A percentile compares a stretch with the other conserved stretches of the same genome.
These are phyloP conservation scores for Fusarium pseudograminearum DNA, from an alignment of 2,329 filamentous ascomycete species.

Conservation along the genomic window DNA sequence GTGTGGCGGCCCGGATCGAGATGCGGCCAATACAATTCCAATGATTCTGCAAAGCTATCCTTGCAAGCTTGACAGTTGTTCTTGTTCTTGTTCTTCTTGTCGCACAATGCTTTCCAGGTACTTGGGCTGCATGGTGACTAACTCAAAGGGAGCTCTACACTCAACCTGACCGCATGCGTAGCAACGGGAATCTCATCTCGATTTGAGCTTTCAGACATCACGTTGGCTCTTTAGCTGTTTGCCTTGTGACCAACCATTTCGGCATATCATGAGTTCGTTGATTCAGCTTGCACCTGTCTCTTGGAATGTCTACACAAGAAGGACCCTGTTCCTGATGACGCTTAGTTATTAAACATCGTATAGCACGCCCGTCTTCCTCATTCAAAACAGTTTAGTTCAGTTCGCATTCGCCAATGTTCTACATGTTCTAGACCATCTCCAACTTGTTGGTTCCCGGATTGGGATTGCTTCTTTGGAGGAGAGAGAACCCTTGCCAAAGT, in stretches of 20 bases:
- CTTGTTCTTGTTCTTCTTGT: neutral
- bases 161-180: neutral
- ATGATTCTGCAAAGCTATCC: too few relatives aligned
- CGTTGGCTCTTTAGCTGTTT: conserved; percentile 13
- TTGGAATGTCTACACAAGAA: conserved; percentile 10
- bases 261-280: conserved; percentile 1
- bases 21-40: conserved; percentile 21
- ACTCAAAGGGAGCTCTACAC: neutral
- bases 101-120: neutral
- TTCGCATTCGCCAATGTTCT: conserved; percentile 23
- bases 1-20: conserved; percentile 42
- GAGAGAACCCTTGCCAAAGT: conserved; percentile 3
- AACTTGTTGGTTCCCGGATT: conserved; percentile 25
- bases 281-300: conserved; percentile 2
- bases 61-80: neutral
- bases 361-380: neutral
- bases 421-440: conserved; percentile 28
- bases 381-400: conserved; percentile 9
- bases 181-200: conserved; percentile 5
- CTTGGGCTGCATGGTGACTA: neutral
- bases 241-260: neutral
- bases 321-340: conserved; percentile 29
- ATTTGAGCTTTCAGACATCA: neutral
- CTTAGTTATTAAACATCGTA: conserved; percentile 15
- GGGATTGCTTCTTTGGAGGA: neutral